Conservation (phyloP, 2,329 filamentous ascomycete species). For the Malbranchea cinnamomea region DNA sequence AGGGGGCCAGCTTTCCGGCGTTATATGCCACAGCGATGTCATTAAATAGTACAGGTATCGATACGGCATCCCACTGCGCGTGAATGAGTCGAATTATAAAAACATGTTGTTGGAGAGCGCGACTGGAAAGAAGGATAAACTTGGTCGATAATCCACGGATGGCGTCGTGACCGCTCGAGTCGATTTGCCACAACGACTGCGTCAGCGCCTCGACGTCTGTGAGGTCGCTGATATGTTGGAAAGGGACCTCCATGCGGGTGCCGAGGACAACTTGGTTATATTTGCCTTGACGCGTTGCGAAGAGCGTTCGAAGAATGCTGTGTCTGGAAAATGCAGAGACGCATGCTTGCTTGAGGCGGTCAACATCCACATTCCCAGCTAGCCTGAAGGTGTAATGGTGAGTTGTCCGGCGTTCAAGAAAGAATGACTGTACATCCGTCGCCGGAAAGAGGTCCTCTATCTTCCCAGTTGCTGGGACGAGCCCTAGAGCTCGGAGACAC, state of each 20-base stretch:
- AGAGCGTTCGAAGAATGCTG: constrained; percentile 5
- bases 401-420: no score
- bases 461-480: no score
- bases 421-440: neutral
- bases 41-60: constrained; percentile 38
- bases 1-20: constrained; percentile 13
- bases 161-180: no score
- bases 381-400: neutral
- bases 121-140: no score
- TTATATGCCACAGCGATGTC: constrained; percentile 37
- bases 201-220: no score
- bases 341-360: constrained; percentile 1
- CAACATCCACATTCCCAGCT: neutral
- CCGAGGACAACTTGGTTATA: constrained; percentile 3
- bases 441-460: neutral
- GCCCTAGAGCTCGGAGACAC: no score
- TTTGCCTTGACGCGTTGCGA: neutral
- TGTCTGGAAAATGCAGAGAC: constrained; percentile 1
- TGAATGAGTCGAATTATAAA: constrained; percentile 45
- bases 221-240: no score
- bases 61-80: constrained; percentile 49
- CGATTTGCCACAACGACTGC: no score
- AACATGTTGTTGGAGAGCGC: neutral
- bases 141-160: no score
- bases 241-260: no score